Conservation (phyloP, 352 stramenopile species). For the Phytophthora pinifolia region DNA sequence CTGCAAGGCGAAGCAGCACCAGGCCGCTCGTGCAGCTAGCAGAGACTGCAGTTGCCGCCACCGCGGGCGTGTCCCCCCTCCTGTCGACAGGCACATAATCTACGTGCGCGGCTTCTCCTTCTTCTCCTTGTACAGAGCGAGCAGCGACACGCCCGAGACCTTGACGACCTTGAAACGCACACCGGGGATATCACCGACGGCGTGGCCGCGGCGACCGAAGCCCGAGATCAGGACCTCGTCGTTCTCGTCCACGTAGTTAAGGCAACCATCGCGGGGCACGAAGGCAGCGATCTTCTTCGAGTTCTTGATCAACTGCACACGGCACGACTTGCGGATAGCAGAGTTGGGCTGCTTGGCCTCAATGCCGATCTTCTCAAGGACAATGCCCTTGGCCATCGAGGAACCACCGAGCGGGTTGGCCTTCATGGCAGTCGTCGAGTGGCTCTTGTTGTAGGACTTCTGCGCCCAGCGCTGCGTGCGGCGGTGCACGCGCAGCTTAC, state of each 20-base stretch:
- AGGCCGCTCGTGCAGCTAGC: not conserved
- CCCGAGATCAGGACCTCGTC: conserved; percentile 99
- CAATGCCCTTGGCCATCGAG: conserved; percentile 99
- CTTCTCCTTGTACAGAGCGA: conserved; percentile 99
- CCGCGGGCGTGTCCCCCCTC: conserved; percentile 17
- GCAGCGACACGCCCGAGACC: conserved; percentile 98
- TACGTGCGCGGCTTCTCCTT: conserved; percentile 99
- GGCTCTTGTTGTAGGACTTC: conserved; percentile 99
- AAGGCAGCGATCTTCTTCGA: conserved; percentile 99
- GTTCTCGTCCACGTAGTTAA: conserved; percentile 99
- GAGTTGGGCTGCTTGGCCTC: conserved; percentile 99
- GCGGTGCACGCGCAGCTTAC: conserved; percentile 99
- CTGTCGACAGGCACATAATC: conserved; percentile 41
- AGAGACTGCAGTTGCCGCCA: conserved; percentile 4
- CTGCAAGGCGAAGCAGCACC: not conserved
- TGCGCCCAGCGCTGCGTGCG: conserved; percentile 97
- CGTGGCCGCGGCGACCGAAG: conserved; percentile 99
- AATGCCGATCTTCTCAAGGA: conserved; percentile 99
- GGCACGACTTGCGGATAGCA: conserved; percentile 99
- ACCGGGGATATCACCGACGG: conserved; percentile 99
- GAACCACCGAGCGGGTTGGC: conserved; percentile 99
- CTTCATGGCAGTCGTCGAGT: conserved; percentile 99
- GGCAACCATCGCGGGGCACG: conserved; percentile 99
- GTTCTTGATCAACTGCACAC: conserved; percentile 99
- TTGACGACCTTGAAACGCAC: conserved; percentile 99